phyloP scores from a whole-genome alignment of 768 basidiomycete species.

The Baorangia bicolor region DNA sequence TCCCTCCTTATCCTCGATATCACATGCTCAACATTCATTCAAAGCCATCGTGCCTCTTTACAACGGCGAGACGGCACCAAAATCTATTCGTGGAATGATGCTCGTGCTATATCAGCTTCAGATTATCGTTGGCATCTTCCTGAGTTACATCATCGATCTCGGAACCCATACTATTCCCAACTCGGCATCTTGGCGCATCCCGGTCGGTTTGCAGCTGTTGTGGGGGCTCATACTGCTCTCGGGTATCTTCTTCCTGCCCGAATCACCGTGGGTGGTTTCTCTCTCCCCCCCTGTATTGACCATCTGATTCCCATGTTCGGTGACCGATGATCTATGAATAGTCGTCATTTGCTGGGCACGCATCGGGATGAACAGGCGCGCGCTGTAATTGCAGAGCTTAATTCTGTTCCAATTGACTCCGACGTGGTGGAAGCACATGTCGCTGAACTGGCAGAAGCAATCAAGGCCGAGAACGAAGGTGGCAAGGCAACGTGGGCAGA shows the following conservation, averaged over 20 bases:
- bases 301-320: not conserved
- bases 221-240: slow-evolving; percentile 15
- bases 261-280: slow-evolving; percentile 10
- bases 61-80: too few species aligned
- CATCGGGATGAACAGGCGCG: slow-evolving; percentile 4
- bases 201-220: slow-evolving; percentile 12
- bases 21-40: too few species aligned
- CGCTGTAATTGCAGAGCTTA: slow-evolving; percentile 13
- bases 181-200: slow-evolving; percentile 16
- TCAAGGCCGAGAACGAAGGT: slow-evolving; percentile 17
- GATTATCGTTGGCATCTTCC: slow-evolving; percentile 64
- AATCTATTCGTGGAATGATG: too few species aligned
- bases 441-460: slow-evolving; percentile 14
- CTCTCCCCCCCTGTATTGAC: not conserved
- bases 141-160: slow-evolving; percentile 64
- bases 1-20: too few species aligned
- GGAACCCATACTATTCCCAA: slow-evolving; percentile 11
- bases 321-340: not conserved
- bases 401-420: slow-evolving; percentile 13
- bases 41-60: too few species aligned
- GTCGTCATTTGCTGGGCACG: slow-evolving; percentile 8
- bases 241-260: slow-evolving; percentile 13
- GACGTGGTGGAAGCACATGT: slow-evolving; percentile 12
- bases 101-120: too few species aligned
- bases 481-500: slow-evolving; percentile 16